Percentiles rank a stretch among this genome's conserved stretches.
Evolutionary conservation across 169 alveolate genomes (phyloP).

Genomic region (Cryptosporidium parvum): DNA sequence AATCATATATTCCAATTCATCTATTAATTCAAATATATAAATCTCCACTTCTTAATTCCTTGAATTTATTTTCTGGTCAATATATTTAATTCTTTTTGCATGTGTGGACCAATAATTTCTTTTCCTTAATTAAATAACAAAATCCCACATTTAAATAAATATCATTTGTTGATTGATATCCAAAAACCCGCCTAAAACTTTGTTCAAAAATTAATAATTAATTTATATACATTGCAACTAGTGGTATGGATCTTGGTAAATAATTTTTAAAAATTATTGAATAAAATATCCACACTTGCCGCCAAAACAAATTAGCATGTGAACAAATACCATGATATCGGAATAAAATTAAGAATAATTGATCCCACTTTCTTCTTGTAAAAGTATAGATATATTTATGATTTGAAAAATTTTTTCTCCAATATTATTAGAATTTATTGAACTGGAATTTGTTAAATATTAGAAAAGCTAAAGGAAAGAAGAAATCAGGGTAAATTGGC

Average conservation of each 20-base stretch:
- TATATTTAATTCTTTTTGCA: background rate
- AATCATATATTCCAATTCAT: background rate
- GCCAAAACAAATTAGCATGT: background rate
- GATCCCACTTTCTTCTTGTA: background rate
- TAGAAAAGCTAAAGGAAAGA: background rate
- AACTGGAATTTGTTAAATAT: background rate
- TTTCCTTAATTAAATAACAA: background rate
- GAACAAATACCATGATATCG: background rate
- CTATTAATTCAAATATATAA: background rate
- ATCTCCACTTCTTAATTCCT: background rate
- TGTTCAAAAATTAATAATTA: background rate
- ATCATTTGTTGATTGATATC: background rate
- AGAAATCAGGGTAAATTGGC: background rate
- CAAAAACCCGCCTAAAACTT: background rate
- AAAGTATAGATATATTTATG: background rate
- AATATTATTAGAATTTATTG: background rate
- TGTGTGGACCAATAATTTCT: constrained; percentile 3
- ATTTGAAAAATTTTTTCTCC: background rate
- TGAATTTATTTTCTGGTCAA: background rate
- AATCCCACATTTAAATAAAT: background rate
- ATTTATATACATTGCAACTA: background rate
- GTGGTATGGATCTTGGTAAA: background rate
- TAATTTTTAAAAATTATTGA: background rate
- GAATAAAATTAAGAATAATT: background rate
- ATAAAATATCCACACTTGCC: background rate